Evolutionary conservation across 192 early-diverging fungal species (phyloP).

Genomic region (Linnemannia exigua): DNA sequence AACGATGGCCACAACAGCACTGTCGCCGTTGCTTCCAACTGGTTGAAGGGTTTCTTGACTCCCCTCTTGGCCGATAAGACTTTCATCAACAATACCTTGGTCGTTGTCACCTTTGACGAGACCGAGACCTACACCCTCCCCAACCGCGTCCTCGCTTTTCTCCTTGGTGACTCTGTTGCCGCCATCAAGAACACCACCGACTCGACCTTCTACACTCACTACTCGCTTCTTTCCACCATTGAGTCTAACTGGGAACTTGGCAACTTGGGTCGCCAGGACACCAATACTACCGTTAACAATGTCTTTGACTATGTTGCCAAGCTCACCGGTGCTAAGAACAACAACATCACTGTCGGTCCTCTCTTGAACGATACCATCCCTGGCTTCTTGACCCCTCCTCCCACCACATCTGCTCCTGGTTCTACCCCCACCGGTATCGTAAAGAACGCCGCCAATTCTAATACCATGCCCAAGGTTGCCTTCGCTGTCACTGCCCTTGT

Average conservation of each 20-base stretch:
- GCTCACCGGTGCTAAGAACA: conserved; percentile 51
- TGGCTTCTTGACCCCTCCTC: conserved; percentile 45
- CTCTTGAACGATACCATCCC: conserved; percentile 51
- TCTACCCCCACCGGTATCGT: neutral
- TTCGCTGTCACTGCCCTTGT: conserved; percentile 17
- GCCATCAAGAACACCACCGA: conserved; percentile 60
- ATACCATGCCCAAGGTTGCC: conserved; percentile 12
- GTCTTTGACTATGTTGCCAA: conserved; percentile 60
- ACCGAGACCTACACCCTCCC: conserved; percentile 29
- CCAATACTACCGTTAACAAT: conserved; percentile 61
- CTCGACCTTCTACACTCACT: conserved; percentile 74
- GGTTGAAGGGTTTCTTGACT: conserved; percentile 69
- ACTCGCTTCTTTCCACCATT: conserved; percentile 71
- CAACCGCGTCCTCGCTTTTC: conserved; percentile 61
- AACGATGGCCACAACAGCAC: conserved; percentile 73
- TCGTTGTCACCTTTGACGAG: conserved; percentile 61
- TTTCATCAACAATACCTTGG: conserved; percentile 61
- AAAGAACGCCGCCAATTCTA: conserved; percentile 9
- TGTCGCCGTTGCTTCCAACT: conserved; percentile 60
- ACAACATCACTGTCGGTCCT: conserved; percentile 52
- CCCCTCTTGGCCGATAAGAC: conserved; percentile 60
- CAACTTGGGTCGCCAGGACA: conserved; percentile 69
- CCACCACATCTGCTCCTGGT: neutral
- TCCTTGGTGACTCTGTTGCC: conserved; percentile 61
- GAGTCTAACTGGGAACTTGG: conserved; percentile 77